phyloP scores from a whole-genome alignment of 306 rosid genomes.

The Astragalus glycyphyllos region DNA sequence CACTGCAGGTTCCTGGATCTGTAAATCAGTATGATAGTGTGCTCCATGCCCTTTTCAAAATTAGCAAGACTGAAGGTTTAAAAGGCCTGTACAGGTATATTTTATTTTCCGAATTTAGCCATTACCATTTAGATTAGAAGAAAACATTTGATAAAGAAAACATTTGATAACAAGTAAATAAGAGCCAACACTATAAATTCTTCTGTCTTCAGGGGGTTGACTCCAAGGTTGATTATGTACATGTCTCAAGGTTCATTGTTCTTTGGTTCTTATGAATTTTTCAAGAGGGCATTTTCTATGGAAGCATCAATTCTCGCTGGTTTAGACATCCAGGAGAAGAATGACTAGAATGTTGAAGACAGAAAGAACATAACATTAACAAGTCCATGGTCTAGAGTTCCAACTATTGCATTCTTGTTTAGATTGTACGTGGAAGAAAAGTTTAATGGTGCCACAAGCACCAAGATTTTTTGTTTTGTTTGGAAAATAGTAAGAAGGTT shows the following conservation, averaged over 20 bases:
- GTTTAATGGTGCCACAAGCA: slow-evolving; percentile 20
- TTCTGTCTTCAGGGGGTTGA: slow-evolving; percentile 70
- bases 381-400: background rate
- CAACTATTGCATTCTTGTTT: slow-evolving; percentile 40
- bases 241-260: slow-evolving; percentile 95
- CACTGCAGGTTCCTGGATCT: slow-evolving; percentile 84
- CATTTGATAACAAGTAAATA: no score
- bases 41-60: slow-evolving; percentile 69
- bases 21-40: slow-evolving; percentile 69
- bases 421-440: slow-evolving; percentile 20
- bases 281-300: slow-evolving; percentile 67
- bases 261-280: slow-evolving; percentile 88
- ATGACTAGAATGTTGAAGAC: slow-evolving; percentile 37
- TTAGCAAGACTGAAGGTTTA: slow-evolving; percentile 81
- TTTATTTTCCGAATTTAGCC: slow-evolving; percentile 36
- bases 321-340: slow-evolving; percentile 31
- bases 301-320: slow-evolving; percentile 47
- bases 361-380: slow-evolving; percentile 20
- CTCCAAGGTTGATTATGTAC: slow-evolving; percentile 91
- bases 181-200: slow-evolving; percentile 4
- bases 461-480: background rate
- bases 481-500: background rate
- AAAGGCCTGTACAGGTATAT: slow-evolving; percentile 90
- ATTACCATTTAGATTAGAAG: slow-evolving; percentile 33
- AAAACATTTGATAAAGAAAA: slow-evolving; percentile 10